phyloP scores from a whole-genome alignment of 306 rosid genomes.

The Aeschynomene evenia region DNA sequence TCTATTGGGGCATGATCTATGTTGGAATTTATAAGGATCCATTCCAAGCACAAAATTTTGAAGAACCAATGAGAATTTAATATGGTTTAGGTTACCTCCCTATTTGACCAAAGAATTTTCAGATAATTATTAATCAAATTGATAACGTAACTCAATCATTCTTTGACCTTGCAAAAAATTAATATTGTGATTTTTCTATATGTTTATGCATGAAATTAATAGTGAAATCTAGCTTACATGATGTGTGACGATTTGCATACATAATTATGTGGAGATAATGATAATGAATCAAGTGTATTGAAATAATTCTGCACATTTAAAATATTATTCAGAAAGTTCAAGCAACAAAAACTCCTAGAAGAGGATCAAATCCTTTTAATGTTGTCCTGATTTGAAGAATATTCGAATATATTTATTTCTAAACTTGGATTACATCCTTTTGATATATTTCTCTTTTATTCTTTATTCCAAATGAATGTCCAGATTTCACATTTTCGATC shows the following conservation, averaged over 20 bases:
- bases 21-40: constrained; percentile 23
- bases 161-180: constrained; percentile 26
- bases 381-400: too few species aligned
- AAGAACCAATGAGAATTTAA: constrained; percentile 14
- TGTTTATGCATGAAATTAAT: neutral
- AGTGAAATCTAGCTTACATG: neutral
- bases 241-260: neutral
- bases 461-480: too few species aligned
- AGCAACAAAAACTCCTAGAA: too few species aligned
- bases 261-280: too few species aligned
- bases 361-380: too few species aligned
- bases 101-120: constrained; percentile 20
- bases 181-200: neutral
- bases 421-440: too few species aligned
- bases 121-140: neutral
- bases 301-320: too few species aligned
- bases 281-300: too few species aligned
- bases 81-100: constrained; percentile 6
- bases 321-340: too few species aligned
- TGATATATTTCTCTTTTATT: too few species aligned
- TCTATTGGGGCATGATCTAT: neutral
- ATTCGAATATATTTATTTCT: too few species aligned
- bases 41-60: neutral
- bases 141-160: constrained; percentile 15
- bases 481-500: too few species aligned